Conservation (phyloP, 345 rosid genomes). For the Anacardium occidentale region DNA sequence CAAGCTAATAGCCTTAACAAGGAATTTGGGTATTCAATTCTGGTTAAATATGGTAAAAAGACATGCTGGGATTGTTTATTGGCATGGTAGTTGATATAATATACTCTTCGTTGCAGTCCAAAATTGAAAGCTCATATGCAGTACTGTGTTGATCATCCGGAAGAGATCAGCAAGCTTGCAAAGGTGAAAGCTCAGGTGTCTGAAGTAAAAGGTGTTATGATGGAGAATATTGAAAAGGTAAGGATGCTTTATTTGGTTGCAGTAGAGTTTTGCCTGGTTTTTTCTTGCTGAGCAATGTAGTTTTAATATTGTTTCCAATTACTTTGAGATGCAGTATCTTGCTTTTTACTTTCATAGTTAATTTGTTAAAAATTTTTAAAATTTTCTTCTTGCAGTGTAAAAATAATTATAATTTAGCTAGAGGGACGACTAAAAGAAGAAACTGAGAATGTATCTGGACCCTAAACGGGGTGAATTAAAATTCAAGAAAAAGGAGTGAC, state of each 20-base stretch:
- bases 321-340: not conserved
- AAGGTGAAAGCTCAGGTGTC: constrained; percentile 59
- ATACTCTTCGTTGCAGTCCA: constrained; percentile 22
- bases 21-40: constrained; percentile 45
- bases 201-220: constrained; percentile 58
- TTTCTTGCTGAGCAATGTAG: not conserved
- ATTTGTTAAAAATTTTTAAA: not conserved
- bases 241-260: not conserved
- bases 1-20: constrained; percentile 46
- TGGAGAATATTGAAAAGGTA: constrained; percentile 58
- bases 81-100: not conserved
- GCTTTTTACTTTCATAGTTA: not conserved
- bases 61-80: not conserved
- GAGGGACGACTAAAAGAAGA: not conserved
- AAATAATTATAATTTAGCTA: not conserved
- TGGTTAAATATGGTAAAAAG: not conserved
- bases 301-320: not conserved
- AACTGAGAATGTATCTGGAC: not conserved
- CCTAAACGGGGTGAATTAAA: not conserved
- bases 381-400: not conserved
- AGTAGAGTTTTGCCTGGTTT: not conserved
- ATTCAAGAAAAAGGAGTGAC: not conserved
- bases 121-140: constrained; percentile 54
- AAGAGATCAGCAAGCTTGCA: constrained; percentile 52
- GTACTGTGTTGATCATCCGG: constrained; percentile 31